These are phyloP conservation scores for Colletotrichum sp. DNA, from an alignment of 2,329 filamentous ascomycete species.

Conservation along the genomic window DNA sequence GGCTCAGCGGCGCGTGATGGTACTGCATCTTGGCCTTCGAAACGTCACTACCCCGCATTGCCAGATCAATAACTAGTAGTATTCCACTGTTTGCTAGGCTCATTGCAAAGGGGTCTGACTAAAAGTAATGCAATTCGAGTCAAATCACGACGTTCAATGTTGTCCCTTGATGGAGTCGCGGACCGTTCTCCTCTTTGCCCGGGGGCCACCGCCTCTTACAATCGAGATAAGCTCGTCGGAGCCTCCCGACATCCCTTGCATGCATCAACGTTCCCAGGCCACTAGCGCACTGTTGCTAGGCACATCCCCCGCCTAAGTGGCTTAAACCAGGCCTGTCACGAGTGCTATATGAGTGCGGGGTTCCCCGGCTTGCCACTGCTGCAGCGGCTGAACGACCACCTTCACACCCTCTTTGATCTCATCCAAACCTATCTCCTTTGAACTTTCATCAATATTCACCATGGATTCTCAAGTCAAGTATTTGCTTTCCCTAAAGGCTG, in stretches of 20 bases:
- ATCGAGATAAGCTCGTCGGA: neutral
- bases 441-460: neutral
- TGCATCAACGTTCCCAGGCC: neutral
- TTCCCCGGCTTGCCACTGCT: neutral
- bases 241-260: neutral
- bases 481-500: slow-evolving; percentile 38
- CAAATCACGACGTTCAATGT: neutral
- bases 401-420: neutral
- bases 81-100: neutral
- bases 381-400: neutral
- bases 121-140: neutral
- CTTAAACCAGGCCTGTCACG: neutral
- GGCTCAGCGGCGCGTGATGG: neutral
- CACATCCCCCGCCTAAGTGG: neutral
- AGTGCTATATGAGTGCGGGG: neutral
- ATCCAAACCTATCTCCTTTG: neutral
- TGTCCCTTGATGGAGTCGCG: neutral
- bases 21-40: neutral
- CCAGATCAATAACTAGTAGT: neutral
- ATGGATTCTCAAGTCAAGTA: slow-evolving; percentile 31
- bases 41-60: neutral
- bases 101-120: neutral
- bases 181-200: neutral
- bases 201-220: neutral
- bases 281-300: neutral